Conservation (phyloP, 2,329 filamentous ascomycete genomes). For the Fusarium goolgardi region DNA sequence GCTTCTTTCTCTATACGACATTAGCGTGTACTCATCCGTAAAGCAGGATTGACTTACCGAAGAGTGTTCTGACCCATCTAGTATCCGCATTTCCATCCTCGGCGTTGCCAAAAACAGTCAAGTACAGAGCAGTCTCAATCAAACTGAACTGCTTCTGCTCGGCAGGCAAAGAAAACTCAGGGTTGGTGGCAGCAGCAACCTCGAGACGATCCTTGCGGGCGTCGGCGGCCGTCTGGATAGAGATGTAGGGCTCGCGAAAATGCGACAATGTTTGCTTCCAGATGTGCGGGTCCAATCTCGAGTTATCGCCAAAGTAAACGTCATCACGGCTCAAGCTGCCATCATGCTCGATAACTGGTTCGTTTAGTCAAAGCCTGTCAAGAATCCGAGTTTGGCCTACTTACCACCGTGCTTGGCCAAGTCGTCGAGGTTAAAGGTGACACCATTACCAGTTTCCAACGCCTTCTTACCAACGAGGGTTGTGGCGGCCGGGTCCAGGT, state of each 20-base stretch:
- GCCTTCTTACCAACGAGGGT: constrained; percentile 39
- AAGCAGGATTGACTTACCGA: constrained; percentile 19
- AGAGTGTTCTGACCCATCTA: constrained; percentile 40
- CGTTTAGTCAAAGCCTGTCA: neutral
- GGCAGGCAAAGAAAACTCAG: constrained; percentile 26
- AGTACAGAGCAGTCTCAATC: constrained; percentile 41
- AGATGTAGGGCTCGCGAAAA: constrained; percentile 39
- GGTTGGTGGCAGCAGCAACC: constrained; percentile 33
- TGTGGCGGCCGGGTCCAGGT: constrained; percentile 42
- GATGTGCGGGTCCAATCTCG: constrained; percentile 26
- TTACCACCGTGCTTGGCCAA: constrained; percentile 36
- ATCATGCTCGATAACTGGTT: constrained; percentile 38
- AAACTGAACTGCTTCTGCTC: constrained; percentile 27
- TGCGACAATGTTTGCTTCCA: constrained; percentile 34
- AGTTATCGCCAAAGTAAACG: constrained; percentile 40
- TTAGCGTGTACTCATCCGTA: neutral
- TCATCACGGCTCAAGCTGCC: constrained; percentile 43
- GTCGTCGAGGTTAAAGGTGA: constrained; percentile 41
- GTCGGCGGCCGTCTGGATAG: constrained; percentile 34
- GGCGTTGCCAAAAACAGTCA: constrained; percentile 34
- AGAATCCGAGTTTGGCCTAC: accelerated
- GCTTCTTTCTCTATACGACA: constrained; percentile 34
- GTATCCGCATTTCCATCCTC: constrained; percentile 38
- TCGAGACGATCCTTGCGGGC: constrained; percentile 39
- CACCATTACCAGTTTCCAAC: constrained; percentile 33